Evolutionary conservation across 2,329 filamentous ascomycete genomes (phyloP), one percentile per base, ranked within the genome.

Genomic region (Aspergillus neotritici): DNA sequence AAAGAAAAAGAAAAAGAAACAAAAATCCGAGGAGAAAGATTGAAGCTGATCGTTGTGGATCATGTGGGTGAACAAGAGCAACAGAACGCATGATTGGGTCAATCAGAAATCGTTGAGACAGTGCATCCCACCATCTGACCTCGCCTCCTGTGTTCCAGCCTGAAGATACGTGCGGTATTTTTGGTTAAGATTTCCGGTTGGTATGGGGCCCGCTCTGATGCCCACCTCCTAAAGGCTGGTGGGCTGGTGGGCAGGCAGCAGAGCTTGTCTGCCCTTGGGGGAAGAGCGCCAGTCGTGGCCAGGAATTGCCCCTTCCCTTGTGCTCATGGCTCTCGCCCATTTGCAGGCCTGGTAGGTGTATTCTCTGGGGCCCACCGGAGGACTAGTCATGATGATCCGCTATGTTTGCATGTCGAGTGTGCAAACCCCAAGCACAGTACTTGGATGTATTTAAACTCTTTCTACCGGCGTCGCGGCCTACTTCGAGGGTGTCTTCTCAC

Each of bases 331-430:
- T 25, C 21, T 25, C 21, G 21, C 21, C 21, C 21, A 25, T 25
- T 25, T 25, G 21, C 21, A 25, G 21, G 21, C 21, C 7, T 5
- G 21, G 21, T 25, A 8, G 21, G 34, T 43, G 41, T 41, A 41
- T 25, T 25, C 21, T 44, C 35, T 32, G 40, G 21, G 29, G 47
- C 40, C 42, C 25, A 30, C 21, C 21, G 21, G 21, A 8, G 21
- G 21, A 25, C 40, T 47, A 14, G 34, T 47, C 35, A 31, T 31
- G 39, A 15, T 29, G 33, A 43, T 38, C 37, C 34, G 31, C 40
- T 40, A 50, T 49, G 52, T 52, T 53, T 53, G 50, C 53, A 40
- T 51, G 45, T 40, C 45, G 43, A 47, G 37, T 44, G 28, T 8
- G 40, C 48, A 35, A 49, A 43, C 43, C 38, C 30, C 29, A 25